phyloP scores from a whole-genome alignment of 2,329 filamentous ascomycete species.

The Aspergillus felis region DNA sequence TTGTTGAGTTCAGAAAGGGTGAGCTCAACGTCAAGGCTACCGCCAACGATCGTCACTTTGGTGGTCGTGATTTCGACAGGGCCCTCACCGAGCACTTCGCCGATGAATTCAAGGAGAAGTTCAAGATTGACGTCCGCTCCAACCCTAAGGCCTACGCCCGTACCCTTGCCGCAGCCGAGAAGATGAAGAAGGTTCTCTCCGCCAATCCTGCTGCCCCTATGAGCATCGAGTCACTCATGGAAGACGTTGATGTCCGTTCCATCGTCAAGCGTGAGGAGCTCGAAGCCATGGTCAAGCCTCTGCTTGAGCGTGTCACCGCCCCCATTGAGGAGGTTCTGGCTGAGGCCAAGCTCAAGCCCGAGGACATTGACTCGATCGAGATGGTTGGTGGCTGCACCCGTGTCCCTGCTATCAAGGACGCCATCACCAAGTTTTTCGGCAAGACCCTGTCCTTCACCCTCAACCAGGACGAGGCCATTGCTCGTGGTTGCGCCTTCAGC shows the following conservation, averaged over 20 bases:
- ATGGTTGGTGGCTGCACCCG: conserved; percentile 92
- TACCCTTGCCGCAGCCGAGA: conserved; percentile 84
- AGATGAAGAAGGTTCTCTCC: conserved; percentile 96
- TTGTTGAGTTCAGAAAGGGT: conserved; percentile 96
- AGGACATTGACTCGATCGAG: conserved; percentile 91
- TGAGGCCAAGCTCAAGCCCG: conserved; percentile 85
- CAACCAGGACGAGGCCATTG: conserved; percentile 96
- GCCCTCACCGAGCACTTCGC: conserved; percentile 91
- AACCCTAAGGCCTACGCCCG: conserved; percentile 88
- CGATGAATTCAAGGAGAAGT: conserved; percentile 94
- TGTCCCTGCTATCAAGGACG: conserved; percentile 87
- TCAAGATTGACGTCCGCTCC: conserved; percentile 90
- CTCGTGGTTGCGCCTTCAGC: conserved; percentile 93
- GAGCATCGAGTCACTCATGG: conserved; percentile 98
- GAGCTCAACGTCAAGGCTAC: conserved; percentile 92
- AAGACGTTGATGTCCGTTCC: conserved; percentile 84
- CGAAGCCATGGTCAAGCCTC: conserved; percentile 81
- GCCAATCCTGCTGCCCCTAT: conserved; percentile 89
- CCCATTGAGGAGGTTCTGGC: conserved; percentile 88
- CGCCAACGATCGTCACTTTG: conserved; percentile 91
- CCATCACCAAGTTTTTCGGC: conserved; percentile 84
- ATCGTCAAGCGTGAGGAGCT: conserved; percentile 94
- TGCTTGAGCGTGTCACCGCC: conserved; percentile 66
- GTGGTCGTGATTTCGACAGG: conserved; percentile 95
- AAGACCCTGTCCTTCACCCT: conserved; percentile 92